Base-by-base conservation (phyloP, 2,329 filamentous ascomycete species). In the Sarocladium brachiariae region DNA sequence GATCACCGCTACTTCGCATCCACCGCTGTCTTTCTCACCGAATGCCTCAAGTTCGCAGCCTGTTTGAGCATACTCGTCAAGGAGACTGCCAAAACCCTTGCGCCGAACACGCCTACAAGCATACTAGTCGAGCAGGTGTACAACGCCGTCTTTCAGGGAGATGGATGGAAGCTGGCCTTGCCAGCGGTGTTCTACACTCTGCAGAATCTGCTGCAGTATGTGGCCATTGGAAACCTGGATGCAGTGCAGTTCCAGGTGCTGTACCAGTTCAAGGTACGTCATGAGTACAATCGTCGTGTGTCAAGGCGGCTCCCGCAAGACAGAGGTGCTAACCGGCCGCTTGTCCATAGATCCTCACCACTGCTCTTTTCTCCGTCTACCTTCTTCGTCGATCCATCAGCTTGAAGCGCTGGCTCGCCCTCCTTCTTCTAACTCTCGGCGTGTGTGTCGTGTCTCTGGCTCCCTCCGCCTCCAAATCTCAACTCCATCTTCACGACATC, bases 131-230 rank as follows among this genome's bases (percentile, higher is more conserved):
- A 84, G 60, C 85, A 89, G 61, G 81, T 97, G 21, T 87, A 84
- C 61, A 83, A 81, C 59, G 81, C 84, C 25, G 86, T 96, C 14
- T 95, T 97, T 63, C 85, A 86, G 0, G 85, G 86, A 9, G 93
- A 97, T 63, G 90, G 90, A 58, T 97, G 92, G 92, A 96, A 96
- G 67, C 72, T 99, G 56, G 89, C 89, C 8, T 83, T 97, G 37
- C 93, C 92, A 0, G 93, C 92, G 3, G 77, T 83, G 4, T 75
- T 97, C 2, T 97, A 96, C 64, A 96, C 92, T 0, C 65, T 96
- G 24, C 89, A 96, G 61, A 97, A 96, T 63, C 87, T 87, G n/a
- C 71, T 97, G 50, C 89, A 96, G 65, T 99, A 96, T 62, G 80
- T 95, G 49, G 92, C 89, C 1, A 82, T 96, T 10, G 89, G 88